Conservation (phyloP, 192 early-diverging fungal species). For the Podochytrium sp. region DNA sequence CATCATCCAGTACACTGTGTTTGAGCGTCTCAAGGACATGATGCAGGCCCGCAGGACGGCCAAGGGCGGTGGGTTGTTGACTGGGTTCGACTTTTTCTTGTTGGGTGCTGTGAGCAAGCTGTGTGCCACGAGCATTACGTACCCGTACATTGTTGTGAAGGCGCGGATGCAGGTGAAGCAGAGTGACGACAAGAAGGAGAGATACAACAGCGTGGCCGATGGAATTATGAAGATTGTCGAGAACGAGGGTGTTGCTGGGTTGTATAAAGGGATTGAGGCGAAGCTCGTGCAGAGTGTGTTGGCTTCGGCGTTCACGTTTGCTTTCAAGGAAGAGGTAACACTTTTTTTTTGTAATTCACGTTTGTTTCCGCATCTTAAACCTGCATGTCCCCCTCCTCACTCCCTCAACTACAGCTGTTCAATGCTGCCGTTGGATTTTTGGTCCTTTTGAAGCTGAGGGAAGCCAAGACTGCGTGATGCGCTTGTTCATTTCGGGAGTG, state of each 20-base stretch:
- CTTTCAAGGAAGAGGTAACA: constrained; percentile 67
- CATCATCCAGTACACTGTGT: constrained; percentile 99
- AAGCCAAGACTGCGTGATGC: constrained; percentile 22
- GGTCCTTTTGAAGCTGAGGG: constrained; percentile 44
- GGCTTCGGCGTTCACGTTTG: constrained; percentile 95
- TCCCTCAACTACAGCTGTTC: constrained; percentile 32
- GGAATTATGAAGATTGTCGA: constrained; percentile 91
- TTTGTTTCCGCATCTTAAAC: constrained; percentile 6
- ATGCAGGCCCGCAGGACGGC: constrained; percentile 59
- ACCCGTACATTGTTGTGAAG: constrained; percentile 99
- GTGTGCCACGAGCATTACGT: constrained; percentile 91
- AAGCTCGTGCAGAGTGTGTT: constrained; percentile 97
- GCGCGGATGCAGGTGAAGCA: constrained; percentile 97
- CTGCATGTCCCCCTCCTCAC: no score
- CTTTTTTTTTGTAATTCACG: background rate
- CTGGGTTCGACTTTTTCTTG: constrained; percentile 90
- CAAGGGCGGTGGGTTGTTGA: constrained; percentile 52
- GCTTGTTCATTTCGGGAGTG: background rate
- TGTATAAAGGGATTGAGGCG: constrained; percentile 79
- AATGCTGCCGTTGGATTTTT: constrained; percentile 44
- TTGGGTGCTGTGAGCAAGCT: constrained; percentile 96
- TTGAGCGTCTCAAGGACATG: constrained; percentile 87
- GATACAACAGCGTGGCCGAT: constrained; percentile 83
- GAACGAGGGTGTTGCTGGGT: constrained; percentile 81
- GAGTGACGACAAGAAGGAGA: constrained; percentile 66